Base-by-base conservation (phyloP, 768 basidiomycete genomes). In the Chiua virens region DNA sequence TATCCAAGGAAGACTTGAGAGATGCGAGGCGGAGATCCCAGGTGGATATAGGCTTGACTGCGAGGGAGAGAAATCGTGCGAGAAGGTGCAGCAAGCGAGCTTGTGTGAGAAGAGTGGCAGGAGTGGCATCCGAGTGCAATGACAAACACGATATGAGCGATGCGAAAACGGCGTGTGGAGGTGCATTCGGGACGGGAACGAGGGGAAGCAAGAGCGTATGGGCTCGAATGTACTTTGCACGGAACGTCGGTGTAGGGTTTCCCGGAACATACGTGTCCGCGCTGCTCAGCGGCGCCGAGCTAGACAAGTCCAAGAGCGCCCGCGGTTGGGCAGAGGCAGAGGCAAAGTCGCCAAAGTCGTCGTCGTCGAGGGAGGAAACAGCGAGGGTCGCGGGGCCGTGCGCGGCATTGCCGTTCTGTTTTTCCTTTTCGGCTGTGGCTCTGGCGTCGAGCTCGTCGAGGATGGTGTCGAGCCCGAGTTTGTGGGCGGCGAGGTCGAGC, bases 291-390 rank as follows among this genome's bases (percentile, higher is more conserved):
- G 32, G 63, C 1, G 47, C 35, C 1, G 46, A 42, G 47, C 41
- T 14, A 9, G 57, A 55, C 30, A 65, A 45, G 32, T 65, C 66
- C 34, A 67, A 18, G 30, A 66, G 57, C 11, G 52, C 41, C 17
- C 38, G 48, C 0, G 55, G 46, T n/a, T 50, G 28, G 59, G 79
- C 77, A 0, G 77, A 73, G 1, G 87, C 79, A 0, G 77, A 73
- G 1, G 87, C 79, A 64, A 93, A 92, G 63, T 94, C 92, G 4
- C 92, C 94, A 70, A 96, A 96, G 22, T 92, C 92, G 59, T 95
- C 91, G 53, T 92, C 87, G 46, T 78, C 65, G 38, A 69, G 52
- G 13, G 67, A 65, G 34, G 62, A 66, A 15, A 85, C 82, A 10
- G 77, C 60, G 25, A 87, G 78, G 2, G 80, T 82, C 1, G 88